Evolutionary conservation across 148 eudicot genomes (phyloP).

Genomic region (Rheum nobile): DNA sequence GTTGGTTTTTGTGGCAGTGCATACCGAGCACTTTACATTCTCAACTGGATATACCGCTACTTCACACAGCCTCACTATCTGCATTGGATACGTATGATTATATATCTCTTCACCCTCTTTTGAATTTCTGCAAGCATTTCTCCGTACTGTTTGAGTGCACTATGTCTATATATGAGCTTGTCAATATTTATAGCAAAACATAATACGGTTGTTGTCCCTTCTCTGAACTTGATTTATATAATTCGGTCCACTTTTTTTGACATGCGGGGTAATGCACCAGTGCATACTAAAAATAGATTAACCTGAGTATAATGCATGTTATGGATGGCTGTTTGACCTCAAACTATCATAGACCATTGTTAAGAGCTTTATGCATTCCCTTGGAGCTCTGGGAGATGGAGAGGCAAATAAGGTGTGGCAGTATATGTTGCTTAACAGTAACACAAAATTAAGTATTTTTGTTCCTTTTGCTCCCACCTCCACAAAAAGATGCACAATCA

Average conservation of each 20-base stretch:
- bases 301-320: neutral
- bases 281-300: neutral
- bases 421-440: neutral
- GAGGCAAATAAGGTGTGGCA: neutral
- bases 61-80: slow-evolving; percentile 55
- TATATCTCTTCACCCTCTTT: neutral
- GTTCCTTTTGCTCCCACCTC: neutral
- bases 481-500: too few species aligned
- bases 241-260: neutral
- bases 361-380: neutral
- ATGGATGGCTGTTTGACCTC: neutral
- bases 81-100: slow-evolving; percentile 67
- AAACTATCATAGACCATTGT: neutral
- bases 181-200: neutral
- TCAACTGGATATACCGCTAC: slow-evolving; percentile 92
- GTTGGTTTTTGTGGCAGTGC: slow-evolving; percentile 36
- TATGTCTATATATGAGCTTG: neutral
- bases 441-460: neutral
- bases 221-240: neutral
- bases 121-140: neutral
- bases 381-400: neutral
- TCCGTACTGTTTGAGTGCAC: neutral
- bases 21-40: slow-evolving; percentile 75
- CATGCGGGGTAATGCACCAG: neutral
- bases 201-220: neutral